Base-by-base conservation (phyloP, 2,329 filamentous ascomycete species). In the Dryadomyces quercus-mongolicae region DNA sequence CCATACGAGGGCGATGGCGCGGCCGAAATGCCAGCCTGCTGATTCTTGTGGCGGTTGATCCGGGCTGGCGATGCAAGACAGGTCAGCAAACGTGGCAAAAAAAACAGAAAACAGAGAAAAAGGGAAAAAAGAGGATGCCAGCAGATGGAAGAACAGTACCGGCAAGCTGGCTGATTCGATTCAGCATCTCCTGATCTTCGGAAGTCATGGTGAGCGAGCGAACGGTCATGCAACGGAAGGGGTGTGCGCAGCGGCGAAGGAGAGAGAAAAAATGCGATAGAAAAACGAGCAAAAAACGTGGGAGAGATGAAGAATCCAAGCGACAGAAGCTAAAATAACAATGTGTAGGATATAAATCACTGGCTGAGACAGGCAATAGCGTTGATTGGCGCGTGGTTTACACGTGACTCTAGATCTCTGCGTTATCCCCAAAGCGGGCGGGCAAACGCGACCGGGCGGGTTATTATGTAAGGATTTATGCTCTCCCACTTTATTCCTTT, bases 11-110 rank as follows among this genome's bases (percentile, higher is more conserved):
- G 25, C 5, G 56, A 51, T 6, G 60, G 58, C 1, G 54, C 34
- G 13, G 69, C 57, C n/a, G 60, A 64, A 42, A 68, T 56, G 44
- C 71, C 72, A 38, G 72, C 65, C 59, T 79, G 75, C 58, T 84
- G 78, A 59, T 79, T 86, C 67, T 87, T 90, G 71, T 87, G 84
- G 52, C 83, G 81, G 66, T 90, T 90, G 65, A 93, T 92, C 68
- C 87, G 84, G 60, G 85, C 86, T 89, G 59, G 10, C 43, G 5
- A 40, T 45, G 9, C 31, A 3, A 36, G n/a, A 46, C 16, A 46
- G 7, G 52, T 21, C 8, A 54, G 12, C 13, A 15, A n/a, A 13
- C 9, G 8, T 18, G 16, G 18, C 18, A 44, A 44, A 44, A 43
- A 56, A 44, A 58, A 54, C 12, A 40, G 36, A 15, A 21, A 13